Evolutionary conservation across 768 basidiomycete species (phyloP).

Genomic region (Podaxis pistillaris): DNA sequence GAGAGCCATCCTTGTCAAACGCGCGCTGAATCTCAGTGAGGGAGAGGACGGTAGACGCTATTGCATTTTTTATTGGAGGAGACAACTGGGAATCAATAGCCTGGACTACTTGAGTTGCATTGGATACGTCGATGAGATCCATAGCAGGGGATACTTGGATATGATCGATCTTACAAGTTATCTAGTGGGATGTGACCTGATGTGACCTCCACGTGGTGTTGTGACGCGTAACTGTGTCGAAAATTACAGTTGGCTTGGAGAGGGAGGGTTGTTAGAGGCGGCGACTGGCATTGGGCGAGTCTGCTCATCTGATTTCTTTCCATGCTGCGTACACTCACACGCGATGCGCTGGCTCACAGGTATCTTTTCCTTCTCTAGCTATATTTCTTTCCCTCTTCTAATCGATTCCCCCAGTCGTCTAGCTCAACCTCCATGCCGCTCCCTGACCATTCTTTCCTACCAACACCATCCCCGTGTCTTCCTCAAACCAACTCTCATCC

Average conservation of each 20-base stretch:
- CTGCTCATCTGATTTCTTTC: not conserved
- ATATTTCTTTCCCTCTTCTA: not conserved
- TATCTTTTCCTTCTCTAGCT: not conserved
- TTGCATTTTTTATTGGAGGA: conserved; percentile 3
- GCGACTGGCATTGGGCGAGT: not conserved
- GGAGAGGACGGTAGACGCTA: conserved; percentile 22
- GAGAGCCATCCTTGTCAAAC: not conserved
- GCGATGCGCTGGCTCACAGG: conserved; percentile 18
- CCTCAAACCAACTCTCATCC: conserved; percentile 1
- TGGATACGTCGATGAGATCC: not conserved
- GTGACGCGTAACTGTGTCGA: not conserved
- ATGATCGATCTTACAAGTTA: too few species aligned
- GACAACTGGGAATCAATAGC: conserved; percentile 10
- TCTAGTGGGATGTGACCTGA: not conserved
- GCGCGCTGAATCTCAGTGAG: conserved; percentile 17
- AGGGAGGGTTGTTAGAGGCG: not conserved
- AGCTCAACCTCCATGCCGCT: not conserved
- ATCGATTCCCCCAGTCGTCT: not conserved
- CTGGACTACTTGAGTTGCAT: not conserved
- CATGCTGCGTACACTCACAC: conserved; percentile 21
- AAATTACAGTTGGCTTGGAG: not conserved
- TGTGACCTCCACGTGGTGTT: not conserved
- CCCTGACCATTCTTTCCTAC: not conserved
- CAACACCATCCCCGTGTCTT: not conserved
- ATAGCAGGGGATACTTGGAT: not conserved